Conservation (phyloP, 2,329 filamentous ascomycete genomes). For the Fusarium mangiferae region DNA sequence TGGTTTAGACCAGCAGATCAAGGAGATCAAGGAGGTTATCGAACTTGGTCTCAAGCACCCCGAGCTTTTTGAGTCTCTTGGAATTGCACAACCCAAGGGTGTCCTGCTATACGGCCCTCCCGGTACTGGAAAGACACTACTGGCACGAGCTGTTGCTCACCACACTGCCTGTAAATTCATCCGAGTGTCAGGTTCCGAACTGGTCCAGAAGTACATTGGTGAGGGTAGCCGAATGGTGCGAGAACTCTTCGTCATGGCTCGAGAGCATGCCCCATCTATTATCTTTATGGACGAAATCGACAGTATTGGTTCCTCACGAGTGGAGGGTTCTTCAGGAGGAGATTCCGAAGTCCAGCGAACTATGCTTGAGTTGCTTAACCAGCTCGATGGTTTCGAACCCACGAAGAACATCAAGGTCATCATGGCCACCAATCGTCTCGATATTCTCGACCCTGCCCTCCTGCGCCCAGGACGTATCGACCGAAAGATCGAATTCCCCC, state of each 20-base stretch:
- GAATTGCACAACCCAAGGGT: slow-evolving; percentile 97
- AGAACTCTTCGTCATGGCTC: slow-evolving; percentile 98
- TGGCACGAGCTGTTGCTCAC: slow-evolving; percentile 95
- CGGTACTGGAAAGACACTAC: slow-evolving; percentile 94
- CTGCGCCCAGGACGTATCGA: slow-evolving; percentile 97
- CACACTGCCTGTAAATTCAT: slow-evolving; percentile 99
- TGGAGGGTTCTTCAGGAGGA: slow-evolving; percentile 93
- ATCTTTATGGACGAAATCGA: slow-evolving; percentile 99
- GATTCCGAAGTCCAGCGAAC: slow-evolving; percentile 98
- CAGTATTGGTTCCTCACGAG: slow-evolving; percentile 95
- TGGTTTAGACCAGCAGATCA: slow-evolving; percentile 98
- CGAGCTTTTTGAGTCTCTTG: slow-evolving; percentile 98
- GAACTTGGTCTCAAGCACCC: slow-evolving; percentile 98
- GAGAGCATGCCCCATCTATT: slow-evolving; percentile 97
- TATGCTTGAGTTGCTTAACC: slow-evolving; percentile 98
- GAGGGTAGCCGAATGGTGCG: slow-evolving; percentile 98
- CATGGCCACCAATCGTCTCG: slow-evolving; percentile 98
- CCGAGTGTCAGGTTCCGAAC: slow-evolving; percentile 91
- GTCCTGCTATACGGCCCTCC: slow-evolving; percentile 96
- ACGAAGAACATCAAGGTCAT: slow-evolving; percentile 99
- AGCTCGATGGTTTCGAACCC: slow-evolving; percentile 97
- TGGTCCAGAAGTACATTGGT: slow-evolving; percentile 99
- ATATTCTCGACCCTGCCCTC: slow-evolving; percentile 95
- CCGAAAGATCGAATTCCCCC: slow-evolving; percentile 98
- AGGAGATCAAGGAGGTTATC: slow-evolving; percentile 99